A percentile compares a stretch with the other conserved stretches of the same genome.
Conservation (phyloP, 2,329 filamentous ascomycete species). For the Rutstroemia sp. region DNA sequence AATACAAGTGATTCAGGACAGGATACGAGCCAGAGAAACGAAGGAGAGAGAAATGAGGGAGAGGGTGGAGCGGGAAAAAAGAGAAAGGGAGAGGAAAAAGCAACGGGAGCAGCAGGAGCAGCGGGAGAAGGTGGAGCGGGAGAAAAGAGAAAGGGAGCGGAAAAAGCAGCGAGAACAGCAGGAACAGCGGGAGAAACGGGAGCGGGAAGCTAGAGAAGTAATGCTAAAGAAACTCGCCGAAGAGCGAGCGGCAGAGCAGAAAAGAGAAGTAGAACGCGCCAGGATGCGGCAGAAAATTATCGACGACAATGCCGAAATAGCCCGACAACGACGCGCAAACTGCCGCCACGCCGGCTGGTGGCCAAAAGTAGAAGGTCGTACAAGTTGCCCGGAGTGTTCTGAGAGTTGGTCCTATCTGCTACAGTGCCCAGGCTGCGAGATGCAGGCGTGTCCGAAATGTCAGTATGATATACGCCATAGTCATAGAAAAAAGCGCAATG, state of each 20-base stretch:
- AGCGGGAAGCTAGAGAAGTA: constrained; percentile 12
- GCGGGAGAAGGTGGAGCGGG: background rate
- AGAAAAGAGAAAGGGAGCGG: background rate
- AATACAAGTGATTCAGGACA: constrained; percentile 5
- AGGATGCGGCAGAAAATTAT: too few species aligned
- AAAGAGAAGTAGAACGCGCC: background rate
- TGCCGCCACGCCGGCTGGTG: constrained; percentile 19
- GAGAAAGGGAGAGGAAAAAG: too few species aligned
- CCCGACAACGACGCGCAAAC: background rate
- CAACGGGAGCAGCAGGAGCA: too few species aligned
- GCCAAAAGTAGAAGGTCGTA: constrained; percentile 16
- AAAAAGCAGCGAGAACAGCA: background rate
- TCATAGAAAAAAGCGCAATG: background rate
- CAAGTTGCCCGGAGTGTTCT: constrained; percentile 14
- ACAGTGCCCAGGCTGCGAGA: constrained; percentile 17
- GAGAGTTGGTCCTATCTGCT: constrained; percentile 16
- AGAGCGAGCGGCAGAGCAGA: constrained; percentile 7
- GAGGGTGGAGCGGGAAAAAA: background rate
- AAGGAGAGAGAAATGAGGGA: constrained; percentile 1
- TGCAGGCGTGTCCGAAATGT: constrained; percentile 19
- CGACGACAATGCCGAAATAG: too few species aligned
- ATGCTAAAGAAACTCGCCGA: constrained; percentile 12
- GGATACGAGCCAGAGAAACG: constrained; percentile 10
- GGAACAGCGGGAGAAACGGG: constrained; percentile 8
- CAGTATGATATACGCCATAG: background rate